These are phyloP conservation scores for Hymenoscyphus occultus DNA, from an alignment of 2,329 filamentous ascomycete genomes.

Conservation along the genomic window DNA sequence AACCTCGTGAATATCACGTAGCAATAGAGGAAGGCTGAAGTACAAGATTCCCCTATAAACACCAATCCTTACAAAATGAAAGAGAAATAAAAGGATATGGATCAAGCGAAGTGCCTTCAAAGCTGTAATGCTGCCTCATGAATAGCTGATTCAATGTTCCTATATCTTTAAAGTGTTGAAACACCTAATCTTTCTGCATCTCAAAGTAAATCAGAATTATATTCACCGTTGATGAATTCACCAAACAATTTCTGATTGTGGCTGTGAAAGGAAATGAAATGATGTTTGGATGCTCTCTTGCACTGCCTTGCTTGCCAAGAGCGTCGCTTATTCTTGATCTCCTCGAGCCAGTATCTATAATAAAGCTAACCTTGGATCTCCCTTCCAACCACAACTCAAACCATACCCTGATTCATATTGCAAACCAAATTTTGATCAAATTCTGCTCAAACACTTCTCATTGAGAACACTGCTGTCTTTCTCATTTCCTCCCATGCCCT, in stretches of 20 bases:
- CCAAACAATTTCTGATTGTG: background rate
- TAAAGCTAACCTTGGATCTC: background rate
- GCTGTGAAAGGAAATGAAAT: background rate
- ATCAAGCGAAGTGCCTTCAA: background rate
- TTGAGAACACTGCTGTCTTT: background rate
- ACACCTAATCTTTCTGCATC: background rate
- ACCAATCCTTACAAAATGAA: too few species aligned
- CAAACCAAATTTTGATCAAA: too few species aligned
- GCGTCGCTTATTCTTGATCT: background rate
- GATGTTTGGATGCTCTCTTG: background rate
- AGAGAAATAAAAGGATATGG: too few species aligned
- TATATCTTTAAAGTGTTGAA: slow-evolving; percentile 1
- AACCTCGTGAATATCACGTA: too few species aligned
- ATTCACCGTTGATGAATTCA: background rate
- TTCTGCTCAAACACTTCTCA: background rate
- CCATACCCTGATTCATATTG: background rate
- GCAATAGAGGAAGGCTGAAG: too few species aligned
- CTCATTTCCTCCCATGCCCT: background rate
- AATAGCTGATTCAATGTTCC: background rate
- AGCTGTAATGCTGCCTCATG: background rate
- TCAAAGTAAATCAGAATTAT: background rate
- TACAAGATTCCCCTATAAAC: too few species aligned
- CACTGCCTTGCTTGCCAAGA: slow-evolving; percentile 1
- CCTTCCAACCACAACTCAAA: background rate
- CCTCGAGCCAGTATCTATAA: background rate